Percentiles rank a stretch among this genome's conserved stretches.
phyloP scores from a whole-genome alignment of 306 rosid species.

The Inga oerstediana region DNA sequence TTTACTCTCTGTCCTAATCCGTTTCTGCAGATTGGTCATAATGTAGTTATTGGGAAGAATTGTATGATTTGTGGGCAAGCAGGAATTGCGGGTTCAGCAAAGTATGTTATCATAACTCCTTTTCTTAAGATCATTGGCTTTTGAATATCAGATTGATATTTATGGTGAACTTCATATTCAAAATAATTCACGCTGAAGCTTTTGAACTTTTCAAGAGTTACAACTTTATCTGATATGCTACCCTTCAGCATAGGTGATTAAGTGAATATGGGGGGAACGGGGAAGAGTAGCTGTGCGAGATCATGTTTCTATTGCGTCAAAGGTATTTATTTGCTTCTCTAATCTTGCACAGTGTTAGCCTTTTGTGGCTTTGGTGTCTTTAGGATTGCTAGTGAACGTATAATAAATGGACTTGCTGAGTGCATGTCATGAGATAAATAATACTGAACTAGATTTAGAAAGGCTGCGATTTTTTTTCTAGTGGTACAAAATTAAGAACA shows the following conservation, averaged over 20 bases:
- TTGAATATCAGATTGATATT: background rate
- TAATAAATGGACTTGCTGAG: conserved; percentile 17
- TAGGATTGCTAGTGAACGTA: too few relatives aligned
- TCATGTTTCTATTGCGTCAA: conserved; percentile 64
- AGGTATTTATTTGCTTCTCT: too few relatives aligned
- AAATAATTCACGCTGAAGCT: conserved; percentile 31
- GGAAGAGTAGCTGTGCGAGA: conserved; percentile 95
- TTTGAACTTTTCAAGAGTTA: conserved; percentile 20
- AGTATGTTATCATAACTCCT: conserved; percentile 46
- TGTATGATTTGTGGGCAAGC: conserved; percentile 97
- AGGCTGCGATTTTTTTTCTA: background rate
- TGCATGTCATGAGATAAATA: too few relatives aligned
- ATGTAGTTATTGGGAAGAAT: conserved; percentile 76
- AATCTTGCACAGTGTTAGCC: too few relatives aligned
- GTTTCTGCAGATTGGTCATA: conserved; percentile 81
- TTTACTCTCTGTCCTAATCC: conserved; percentile 31
- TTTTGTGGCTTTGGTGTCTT: too few relatives aligned
- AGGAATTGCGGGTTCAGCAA: conserved; percentile 94
- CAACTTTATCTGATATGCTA: conserved; percentile 28
- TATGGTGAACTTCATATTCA: conserved; percentile 21
- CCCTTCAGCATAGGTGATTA: conserved; percentile 77
- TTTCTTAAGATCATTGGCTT: background rate
- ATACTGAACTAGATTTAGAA: background rate
- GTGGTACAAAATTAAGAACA: background rate
- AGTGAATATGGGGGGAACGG: conserved; percentile 91